Base-by-base conservation (phyloP, 805 yeast genomes). In the Suhomyces sp. region DNA sequence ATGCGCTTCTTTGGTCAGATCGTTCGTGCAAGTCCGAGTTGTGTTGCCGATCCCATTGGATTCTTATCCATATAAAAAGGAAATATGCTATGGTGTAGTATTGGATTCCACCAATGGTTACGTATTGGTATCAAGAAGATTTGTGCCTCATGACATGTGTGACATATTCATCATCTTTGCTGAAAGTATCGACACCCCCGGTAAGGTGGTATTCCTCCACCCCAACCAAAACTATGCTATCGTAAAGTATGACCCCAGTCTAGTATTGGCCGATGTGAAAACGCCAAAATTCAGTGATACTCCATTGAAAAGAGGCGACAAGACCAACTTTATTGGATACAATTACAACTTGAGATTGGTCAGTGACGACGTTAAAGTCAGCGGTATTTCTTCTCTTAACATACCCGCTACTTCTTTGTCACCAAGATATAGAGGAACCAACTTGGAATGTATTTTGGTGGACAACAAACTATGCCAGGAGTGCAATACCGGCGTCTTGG, bases 151-250 rank as follows among this genome's bases (percentile, higher is more conserved):
- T 70, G 96, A 88, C 60, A 68, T 86, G 59, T 77, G 86, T 59
- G 96, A 92, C 67, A 78, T 91, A 23, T 77, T 82, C 47, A 79
- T 92, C 19, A 84, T 92, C 2, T 82, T 92, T 64, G 96, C 97
- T 4, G 97, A 92, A 57, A 87, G 96, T 0, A 82, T 89, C 22
- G 83, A 86, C 57, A 79, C 91, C 12, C 90, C 96, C 0, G 97
- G 87, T 1, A 77, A 83, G 57, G 94, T 91, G 24, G 84, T 84
- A 22, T 92, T 90, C 60, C 72, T 90, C 62, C 97, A 91, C 65
- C 97, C 97, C 33, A 83, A 89, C 36, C 89, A 87, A 60, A 91
- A 91, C 60, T 91, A 87, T 68, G 91, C 96, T 1, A 82, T 91
- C 52, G 76, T 92, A 24, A 82, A 88, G 66, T 92, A 90, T 67